A percentile compares a stretch with the other conserved stretches of the same genome.
These are phyloP conservation scores for Fusarium verticillioides DNA, from an alignment of 2,329 filamentous ascomycete species.

Conservation along the genomic window DNA sequence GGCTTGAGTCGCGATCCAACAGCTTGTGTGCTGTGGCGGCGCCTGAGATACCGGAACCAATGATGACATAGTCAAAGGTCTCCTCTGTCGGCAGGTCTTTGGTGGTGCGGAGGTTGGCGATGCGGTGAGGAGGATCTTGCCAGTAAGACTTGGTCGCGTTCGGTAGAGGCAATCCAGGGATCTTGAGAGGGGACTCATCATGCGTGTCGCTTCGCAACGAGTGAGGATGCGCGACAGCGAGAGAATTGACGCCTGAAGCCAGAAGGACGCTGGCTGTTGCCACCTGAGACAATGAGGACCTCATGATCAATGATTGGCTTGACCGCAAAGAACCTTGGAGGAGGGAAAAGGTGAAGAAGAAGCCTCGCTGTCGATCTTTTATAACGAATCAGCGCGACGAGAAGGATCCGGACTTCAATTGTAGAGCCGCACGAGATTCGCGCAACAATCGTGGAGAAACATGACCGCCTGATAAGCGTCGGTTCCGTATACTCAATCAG, in stretches of 20 bases:
- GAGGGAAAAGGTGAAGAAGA: neutral
- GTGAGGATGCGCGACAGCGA: neutral
- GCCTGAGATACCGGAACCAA: slow-evolving; percentile 23
- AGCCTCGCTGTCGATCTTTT: neutral
- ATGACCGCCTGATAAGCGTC: neutral
- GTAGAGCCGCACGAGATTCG: neutral
- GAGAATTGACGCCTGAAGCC: neutral
- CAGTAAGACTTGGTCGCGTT: slow-evolving; percentile 30
- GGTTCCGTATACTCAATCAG: slow-evolving; percentile 5
- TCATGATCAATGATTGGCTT: neutral
- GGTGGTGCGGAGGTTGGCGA: slow-evolving; percentile 21
- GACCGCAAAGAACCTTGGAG: neutral
- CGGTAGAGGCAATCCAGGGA: slow-evolving; percentile 19
- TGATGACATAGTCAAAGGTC: slow-evolving; percentile 31
- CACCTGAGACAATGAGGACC: slow-evolving; percentile 1
- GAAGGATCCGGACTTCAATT: slow-evolving; percentile 1
- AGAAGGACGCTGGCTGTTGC: slow-evolving; percentile 3
- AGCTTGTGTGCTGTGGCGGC: slow-evolving; percentile 26
- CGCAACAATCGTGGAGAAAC: neutral
- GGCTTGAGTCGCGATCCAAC: slow-evolving; percentile 6
- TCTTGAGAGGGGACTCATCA: slow-evolving; percentile 9
- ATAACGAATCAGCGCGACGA: neutral
- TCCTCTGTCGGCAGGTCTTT: slow-evolving; percentile 10
- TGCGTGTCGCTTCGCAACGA: neutral
- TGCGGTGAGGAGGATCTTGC: slow-evolving; percentile 30